Base-by-base conservation (phyloP, 768 basidiomycete species). In the Hypholoma sublateritium region DNA sequence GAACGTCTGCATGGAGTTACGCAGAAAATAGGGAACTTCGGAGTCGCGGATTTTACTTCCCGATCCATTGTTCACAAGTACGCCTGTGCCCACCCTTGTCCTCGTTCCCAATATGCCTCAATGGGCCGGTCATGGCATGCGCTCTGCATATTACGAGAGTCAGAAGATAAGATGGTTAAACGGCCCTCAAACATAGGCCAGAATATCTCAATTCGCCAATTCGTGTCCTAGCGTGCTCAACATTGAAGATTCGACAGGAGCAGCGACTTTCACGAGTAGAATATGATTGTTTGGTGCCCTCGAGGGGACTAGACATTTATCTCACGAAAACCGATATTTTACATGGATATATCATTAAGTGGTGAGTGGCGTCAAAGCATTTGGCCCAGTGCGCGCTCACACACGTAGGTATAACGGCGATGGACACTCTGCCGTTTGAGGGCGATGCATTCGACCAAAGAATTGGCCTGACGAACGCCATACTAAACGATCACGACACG, bases 371-470 rank as follows among this genome's bases (percentile, higher is more conserved):
- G 9, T 32, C 28, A 28, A 28, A 28, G 9, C 28, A 6, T 32
- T 32, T 32, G 28, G 28, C 9, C 28, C 9, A 32, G 9, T 32
- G 6, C 9, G 28, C 28, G 5, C 28, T 32, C 28, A 32, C 5
- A 32, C 5, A 32, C 9, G 28, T 32, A 51, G 50, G 32, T 39
- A 39, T n/a, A 51, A 39, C 32, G 1, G 25, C 28, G 16, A 44
- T 42, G 36, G 37, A 51, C 14, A n/a, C 39, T 19, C 36, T 39
- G 48, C 55, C 49, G 19, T n/a, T 60, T 39, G 44, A 36, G 39
- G 28, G 50, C 46, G 59, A 60, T 36, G 24, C 47, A 11, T 53
- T 60, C n/a, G 59, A 60, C 34, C 55, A 60, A 22, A 55, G 34
- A 19, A 35, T 60, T 35, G 59, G 59, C 32, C 46, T 46, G 8